Evolutionary conservation across 2,329 filamentous ascomycete species (phyloP), one percentile per base, ranked within the genome.

Genomic region (Ceratocystis lukuohia): DNA sequence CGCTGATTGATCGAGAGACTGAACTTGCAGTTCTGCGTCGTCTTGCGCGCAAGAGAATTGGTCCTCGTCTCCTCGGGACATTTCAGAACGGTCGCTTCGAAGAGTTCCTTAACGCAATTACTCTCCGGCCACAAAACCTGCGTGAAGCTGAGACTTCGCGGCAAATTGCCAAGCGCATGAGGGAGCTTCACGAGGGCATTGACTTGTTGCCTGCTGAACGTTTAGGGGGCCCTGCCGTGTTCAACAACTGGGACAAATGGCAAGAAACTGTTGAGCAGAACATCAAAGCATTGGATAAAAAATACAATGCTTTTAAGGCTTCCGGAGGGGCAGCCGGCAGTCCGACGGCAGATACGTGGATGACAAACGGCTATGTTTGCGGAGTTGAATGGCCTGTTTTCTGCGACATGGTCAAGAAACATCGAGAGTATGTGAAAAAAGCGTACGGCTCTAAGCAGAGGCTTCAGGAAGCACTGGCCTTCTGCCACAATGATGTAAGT

Each of bases 161-260:
- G 72, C 89, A 96, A 73, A 99, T 99, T 72, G 93, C 94, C 12
- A 97, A 97, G 79, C 89, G 94, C 63, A 96, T 99, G 91, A 84
- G 92, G 69, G 94, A 99, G 75, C 81, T 99, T 45, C 94, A 99
- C 72, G 89, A 96, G 64, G 94, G 94, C 0, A 88, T 99, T 69
- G 91, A 96, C 33, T 79, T 99, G 22, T 81, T 96, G 0, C 83
- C 87, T 1, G 80, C 86, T 45, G 94, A 99, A 75, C 82, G 86
- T 63, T 83, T 88, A 45, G 85, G 82, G 22, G 94, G 94, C 0
- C 88, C 94, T 0, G 87, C 86, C 66, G 88, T 96, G 10, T 96
- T 91, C 84, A 86, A 84, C 70, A 97, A 96, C 73, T 99, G 93
- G 93, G 91, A 97, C 74, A 89, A 88, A 73, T 96, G 92, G 92